Evolutionary conservation across 345 rosid species (phyloP), one percentile per base, ranked within the genome.

Genomic region (Bruguiera sexangula): DNA sequence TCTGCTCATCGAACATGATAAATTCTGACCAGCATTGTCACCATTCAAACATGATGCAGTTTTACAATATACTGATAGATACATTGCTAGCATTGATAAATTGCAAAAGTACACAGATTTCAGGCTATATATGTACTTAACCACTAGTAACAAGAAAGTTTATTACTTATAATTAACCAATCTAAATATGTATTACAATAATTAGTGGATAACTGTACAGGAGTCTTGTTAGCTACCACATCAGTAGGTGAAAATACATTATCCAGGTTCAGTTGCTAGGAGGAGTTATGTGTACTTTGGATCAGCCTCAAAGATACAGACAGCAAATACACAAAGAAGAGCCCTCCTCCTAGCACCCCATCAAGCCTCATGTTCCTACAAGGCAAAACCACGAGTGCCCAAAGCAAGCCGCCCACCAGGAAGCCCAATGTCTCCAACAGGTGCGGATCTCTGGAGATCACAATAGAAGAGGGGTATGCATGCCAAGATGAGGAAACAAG

Each of bases 341-440:
- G 84, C 2, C 95, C 96, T 0, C 80, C 87, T 37, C 95, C 98
- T 3, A 89, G 68, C 11, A 88, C 75, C 61, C 79, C 76, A 72
- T 88, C 91, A 72, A 85, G 86, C 80, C 69, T 89, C 95, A 89
- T 89, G 31, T 82, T 84, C 81, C 78, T 84, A 55, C 70, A 51
- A 16, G 91, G 91, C 71, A 91, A 68, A 63, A 88, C 86, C 78
- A 86, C 52, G 15, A 94, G 81, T 48, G 93, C 93, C 95, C 98
- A 94, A 66, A 94, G 64, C 85, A 89, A 76, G 50, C 93, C 90
- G 16, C 77, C 89, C 51, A 71, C 70, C 60, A 88, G 62, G 72
- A 94, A 89, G 7, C 88, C 93, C 8, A 91, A 61, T 31, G 97
- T 89, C 76, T 91, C 93, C 70, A 89, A 59, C 46, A 94, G 87